Conservation (phyloP, 169 alveolate species). For the Eimeria zaria region DNA sequence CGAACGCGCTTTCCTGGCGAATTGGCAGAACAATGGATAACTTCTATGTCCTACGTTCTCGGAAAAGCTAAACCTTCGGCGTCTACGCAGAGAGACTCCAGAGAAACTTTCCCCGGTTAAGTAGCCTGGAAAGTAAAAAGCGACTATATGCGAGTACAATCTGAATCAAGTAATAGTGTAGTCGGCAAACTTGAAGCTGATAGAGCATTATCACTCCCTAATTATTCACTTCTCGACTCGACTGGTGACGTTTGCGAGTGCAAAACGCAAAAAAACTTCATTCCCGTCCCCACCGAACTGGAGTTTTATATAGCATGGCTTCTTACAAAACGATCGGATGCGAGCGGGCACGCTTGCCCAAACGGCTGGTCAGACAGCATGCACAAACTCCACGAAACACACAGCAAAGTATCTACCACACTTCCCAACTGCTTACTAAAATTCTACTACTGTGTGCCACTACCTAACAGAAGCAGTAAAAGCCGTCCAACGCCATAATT, state of each 20-base stretch:
- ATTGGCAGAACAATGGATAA: not conserved
- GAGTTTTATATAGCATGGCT: not conserved
- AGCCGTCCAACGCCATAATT: not conserved
- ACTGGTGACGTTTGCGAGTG: not conserved
- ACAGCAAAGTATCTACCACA: not conserved
- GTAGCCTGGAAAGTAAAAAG: not conserved
- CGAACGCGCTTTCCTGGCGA: not conserved
- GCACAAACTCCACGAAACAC: not conserved
- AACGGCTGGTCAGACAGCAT: slow-evolving; percentile 5
- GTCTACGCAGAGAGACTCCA: not conserved
- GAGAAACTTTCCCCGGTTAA: not conserved
- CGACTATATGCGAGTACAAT: not conserved
- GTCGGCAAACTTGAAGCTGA: not conserved
- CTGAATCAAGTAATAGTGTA: not conserved
- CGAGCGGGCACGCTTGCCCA: not conserved
- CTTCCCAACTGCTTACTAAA: not conserved
- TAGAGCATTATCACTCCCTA: not conserved
- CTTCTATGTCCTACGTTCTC: not conserved
- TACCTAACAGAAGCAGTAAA: not conserved
- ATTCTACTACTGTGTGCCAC: not conserved
- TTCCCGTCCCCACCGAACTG: not conserved
- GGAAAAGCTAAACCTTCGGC: not conserved
- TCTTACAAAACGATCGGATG: not conserved
- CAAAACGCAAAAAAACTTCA: slow-evolving; percentile 6
- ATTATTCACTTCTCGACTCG: not conserved